phyloP scores from a whole-genome alignment of 768 basidiomycete species.

The Tylopilus intermedius region DNA sequence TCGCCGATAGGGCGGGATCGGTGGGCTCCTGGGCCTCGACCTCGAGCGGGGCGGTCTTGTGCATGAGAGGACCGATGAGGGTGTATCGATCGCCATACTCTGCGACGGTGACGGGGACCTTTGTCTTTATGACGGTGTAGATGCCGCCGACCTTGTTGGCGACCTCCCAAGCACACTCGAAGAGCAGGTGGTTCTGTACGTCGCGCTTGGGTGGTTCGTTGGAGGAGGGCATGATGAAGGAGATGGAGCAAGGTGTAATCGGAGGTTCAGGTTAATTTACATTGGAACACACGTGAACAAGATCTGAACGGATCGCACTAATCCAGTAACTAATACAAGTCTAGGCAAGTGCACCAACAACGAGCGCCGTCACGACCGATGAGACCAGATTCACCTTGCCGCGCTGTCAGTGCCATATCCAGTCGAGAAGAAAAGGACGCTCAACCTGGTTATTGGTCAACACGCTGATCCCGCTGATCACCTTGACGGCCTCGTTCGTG shows the following conservation, averaged over 20 bases:
- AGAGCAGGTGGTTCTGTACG: conserved; percentile 75
- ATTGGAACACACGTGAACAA: conserved; percentile 17
- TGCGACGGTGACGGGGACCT: conserved; percentile 94
- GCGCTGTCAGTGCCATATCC: conserved; percentile 1
- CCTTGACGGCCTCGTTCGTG: conserved; percentile 45
- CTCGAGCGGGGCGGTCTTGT: conserved; percentile 99
- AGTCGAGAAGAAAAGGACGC: not conserved
- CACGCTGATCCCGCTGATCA: conserved; percentile 59
- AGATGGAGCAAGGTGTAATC: too few species aligned
- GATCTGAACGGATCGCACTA: conserved; percentile 12
- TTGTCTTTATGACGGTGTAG: conserved; percentile 99
- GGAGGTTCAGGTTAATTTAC: not conserved
- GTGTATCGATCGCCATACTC: conserved; percentile 95
- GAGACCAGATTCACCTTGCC: conserved; percentile 43
- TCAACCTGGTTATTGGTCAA: conserved; percentile 81
- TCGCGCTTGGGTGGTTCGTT: conserved; percentile 48
- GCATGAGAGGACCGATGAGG: conserved; percentile 94
- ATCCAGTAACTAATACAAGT: conserved; percentile 17
- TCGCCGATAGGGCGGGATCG: conserved; percentile 69
- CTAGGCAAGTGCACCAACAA: conserved; percentile 34
- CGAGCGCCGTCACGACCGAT: conserved; percentile 34
- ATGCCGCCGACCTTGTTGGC: conserved; percentile 99
- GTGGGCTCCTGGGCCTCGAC: conserved; percentile 90
- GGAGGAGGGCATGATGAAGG: not conserved
- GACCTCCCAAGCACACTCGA: conserved; percentile 97